Evolutionary conservation across 1,139 yeast genomes (phyloP), one percentile per base, ranked within the genome.

Genomic region (Debaryomycetaceae sp.): DNA sequence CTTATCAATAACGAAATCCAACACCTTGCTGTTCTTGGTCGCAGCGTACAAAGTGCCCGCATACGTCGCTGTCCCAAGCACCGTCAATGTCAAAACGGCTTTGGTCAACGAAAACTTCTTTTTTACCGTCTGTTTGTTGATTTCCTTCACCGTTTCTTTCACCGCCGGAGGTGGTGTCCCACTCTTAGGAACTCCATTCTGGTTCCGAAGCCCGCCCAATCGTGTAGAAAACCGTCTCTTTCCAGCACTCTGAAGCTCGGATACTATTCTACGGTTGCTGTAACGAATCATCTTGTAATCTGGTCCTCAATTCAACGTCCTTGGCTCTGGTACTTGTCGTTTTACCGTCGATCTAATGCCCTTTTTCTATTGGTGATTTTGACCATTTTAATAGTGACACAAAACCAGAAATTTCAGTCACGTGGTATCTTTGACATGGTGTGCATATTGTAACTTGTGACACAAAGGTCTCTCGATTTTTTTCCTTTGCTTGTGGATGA

Each of bases 1-100:
- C 38, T 70, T 51, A 47, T 72, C 77, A 41, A 70, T 63, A 33
- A 72, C 74, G 47, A 69, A 70, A 51, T 72, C 76, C 70, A 70
- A 60, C 14, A 71, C 75, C 36, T 58, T 58, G 40, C 71, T 75
- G 49, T 65, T 70, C 51, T 70, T 72, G 41, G 76, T 70, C 43
- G 78, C 76, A 30, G 51, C 67, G 45, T 52, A 72, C 45, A 72
- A 56, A 7, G 72, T 61, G 8, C 69, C 68, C 4, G 74, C 75
- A 43, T 72, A 72, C 6, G 55, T 58, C 14, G 59, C 55, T 5
- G 65, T 50, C 2, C 65, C 61, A 18, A 60, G 42, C 6, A 67
- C 43, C 11, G 65, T 49, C 15, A 70, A 53, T 38, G 60, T 62
- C 49, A 70, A 53, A 33, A 72, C 50, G 37, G 68, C 60, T 6